Evolutionary conservation across 805 yeast species (phyloP).

Genomic region (Metschnikowia cubensis): DNA sequence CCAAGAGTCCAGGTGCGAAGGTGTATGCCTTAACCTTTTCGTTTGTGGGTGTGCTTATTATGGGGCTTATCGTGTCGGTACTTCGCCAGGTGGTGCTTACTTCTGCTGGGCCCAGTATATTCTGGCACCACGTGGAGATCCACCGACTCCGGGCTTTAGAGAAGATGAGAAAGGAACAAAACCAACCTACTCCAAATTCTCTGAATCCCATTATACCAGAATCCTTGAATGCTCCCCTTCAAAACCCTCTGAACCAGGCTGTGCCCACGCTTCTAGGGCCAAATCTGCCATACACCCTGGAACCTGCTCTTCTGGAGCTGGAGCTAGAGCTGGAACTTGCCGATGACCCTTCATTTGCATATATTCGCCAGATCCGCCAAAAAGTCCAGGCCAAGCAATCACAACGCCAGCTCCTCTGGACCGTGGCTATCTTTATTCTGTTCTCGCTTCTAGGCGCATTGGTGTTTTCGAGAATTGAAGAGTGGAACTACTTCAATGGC

Average conservation of each 20-base stretch:
- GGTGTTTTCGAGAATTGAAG: conserved; percentile 55
- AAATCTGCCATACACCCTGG: no score
- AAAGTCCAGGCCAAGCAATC: conserved; percentile 38
- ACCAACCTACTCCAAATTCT: no score
- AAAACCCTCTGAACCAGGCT: no score
- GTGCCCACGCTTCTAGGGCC: no score
- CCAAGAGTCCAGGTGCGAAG: conserved; percentile 49
- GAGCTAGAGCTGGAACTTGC: neutral
- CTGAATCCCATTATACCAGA: no score
- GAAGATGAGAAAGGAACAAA: conserved; percentile 10
- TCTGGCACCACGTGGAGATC: conserved; percentile 61
- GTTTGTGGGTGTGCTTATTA: conserved; percentile 61
- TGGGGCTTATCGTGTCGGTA: conserved; percentile 72
- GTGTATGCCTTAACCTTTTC: conserved; percentile 62
- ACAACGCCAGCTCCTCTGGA: conserved; percentile 33
- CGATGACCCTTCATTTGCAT: conserved; percentile 42
- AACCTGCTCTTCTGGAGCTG: neutral
- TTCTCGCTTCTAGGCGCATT: conserved; percentile 77
- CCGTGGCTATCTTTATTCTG: conserved; percentile 43
- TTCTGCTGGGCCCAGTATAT: conserved; percentile 59
- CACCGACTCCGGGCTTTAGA: conserved; percentile 36
- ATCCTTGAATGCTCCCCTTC: no score
- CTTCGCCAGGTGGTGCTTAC: conserved; percentile 60
- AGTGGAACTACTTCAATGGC: conserved; percentile 67
- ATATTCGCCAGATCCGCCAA: conserved; percentile 51